phyloP scores from a whole-genome alignment of 1,284 basidiomycete genomes.

The Naganishia sp. region DNA sequence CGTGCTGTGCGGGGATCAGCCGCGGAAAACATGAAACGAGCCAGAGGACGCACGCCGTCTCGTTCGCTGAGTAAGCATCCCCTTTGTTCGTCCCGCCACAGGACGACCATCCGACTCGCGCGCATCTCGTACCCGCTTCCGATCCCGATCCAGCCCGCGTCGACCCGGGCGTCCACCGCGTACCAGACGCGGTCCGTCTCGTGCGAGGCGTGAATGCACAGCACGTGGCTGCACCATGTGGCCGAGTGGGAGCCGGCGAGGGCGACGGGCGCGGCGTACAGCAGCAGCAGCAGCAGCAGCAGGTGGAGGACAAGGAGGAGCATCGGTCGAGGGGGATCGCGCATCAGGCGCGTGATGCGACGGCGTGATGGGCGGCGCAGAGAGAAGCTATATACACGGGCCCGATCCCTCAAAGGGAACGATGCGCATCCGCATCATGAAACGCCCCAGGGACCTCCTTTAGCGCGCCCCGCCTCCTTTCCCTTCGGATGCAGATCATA shows the following conservation, averaged over 20 bases:
- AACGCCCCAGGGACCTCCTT: neutral
- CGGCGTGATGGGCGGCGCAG: no score
- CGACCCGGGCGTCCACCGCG: neutral
- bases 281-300: neutral
- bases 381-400: no score
- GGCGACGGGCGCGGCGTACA: neutral
- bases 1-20: no score
- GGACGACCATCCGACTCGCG: slow-evolving; percentile 12
- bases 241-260: neutral
- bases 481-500: no score
- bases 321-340: no score
- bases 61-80: slow-evolving; percentile 10
- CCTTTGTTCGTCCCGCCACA: neutral
- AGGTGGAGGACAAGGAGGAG: no score
- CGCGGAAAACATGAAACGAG: no score
- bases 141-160: slow-evolving; percentile 7
- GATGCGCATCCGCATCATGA: neutral
- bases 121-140: slow-evolving; percentile 13
- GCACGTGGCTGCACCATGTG: slow-evolving; percentile 9
- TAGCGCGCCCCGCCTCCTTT: no score
- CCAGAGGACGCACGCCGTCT: slow-evolving; percentile 13
- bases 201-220: neutral
- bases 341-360: no score
- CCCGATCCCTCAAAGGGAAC: no score
- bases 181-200: neutral